Evolutionary conservation across 2,329 filamentous ascomycete genomes (phyloP).

Genomic region (Cadophora sp.): DNA sequence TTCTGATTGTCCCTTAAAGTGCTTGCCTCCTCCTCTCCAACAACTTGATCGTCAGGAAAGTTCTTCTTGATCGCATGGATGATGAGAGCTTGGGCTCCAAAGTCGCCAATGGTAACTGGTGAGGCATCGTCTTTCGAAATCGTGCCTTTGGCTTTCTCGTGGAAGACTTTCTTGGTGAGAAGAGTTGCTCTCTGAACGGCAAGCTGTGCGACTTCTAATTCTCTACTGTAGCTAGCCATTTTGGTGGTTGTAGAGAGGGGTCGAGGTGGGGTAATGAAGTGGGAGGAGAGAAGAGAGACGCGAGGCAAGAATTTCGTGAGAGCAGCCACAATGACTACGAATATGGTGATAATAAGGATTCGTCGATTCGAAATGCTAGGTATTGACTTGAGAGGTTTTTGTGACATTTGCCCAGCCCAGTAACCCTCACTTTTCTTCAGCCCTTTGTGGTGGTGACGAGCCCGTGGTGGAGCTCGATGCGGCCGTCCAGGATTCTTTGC

Average conservation of each 20-base stretch:
- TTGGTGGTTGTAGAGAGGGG: slow-evolving; percentile 36
- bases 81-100: slow-evolving; percentile 95
- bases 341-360: slow-evolving; percentile 37
- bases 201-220: slow-evolving; percentile 83
- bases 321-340: slow-evolving; percentile 42
- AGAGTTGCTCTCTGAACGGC: slow-evolving; percentile 85
- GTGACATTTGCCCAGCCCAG: slow-evolving; percentile 5
- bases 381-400: slow-evolving; percentile 8
- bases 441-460: slow-evolving; percentile 4
- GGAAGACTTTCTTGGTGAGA: slow-evolving; percentile 78
- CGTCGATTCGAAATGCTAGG: slow-evolving; percentile 20
- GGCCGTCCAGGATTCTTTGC: background rate
- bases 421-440: background rate
- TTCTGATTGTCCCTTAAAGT: slow-evolving; percentile 74
- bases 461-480: slow-evolving; percentile 2
- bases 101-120: slow-evolving; percentile 97
- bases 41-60: slow-evolving; percentile 90
- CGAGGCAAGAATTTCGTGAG: slow-evolving; percentile 40
- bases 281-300: slow-evolving; percentile 40
- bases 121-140: slow-evolving; percentile 94
- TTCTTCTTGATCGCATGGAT: slow-evolving; percentile 87
- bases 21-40: slow-evolving; percentile 92
- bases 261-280: slow-evolving; percentile 35
- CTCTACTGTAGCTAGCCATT: slow-evolving; percentile 67
- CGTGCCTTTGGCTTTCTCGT: slow-evolving; percentile 93